These are phyloP conservation scores for Nitzschia sp. DNA, from an alignment of 108 stramenopile genomes.

Conservation along the genomic window DNA sequence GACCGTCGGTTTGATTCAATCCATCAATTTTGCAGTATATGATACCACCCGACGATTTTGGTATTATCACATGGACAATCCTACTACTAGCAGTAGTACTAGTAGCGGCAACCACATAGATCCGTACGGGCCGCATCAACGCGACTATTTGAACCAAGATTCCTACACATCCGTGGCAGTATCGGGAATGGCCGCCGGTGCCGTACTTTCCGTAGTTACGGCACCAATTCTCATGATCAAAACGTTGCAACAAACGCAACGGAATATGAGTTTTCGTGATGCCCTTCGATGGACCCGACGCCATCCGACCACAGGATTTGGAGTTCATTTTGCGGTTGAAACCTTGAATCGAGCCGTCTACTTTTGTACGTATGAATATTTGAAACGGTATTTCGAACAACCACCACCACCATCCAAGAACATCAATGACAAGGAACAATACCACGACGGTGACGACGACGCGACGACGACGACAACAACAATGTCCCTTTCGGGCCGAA, in stretches of 20 bases:
- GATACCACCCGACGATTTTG: not conserved
- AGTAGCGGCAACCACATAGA: too few relatives aligned
- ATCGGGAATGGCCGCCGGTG: not conserved
- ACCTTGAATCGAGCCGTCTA: conserved; percentile 2
- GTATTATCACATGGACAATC: not conserved
- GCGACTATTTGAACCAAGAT: not conserved
- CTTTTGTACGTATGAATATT: conserved; percentile 2
- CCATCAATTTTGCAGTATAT: not conserved
- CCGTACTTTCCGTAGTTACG: not conserved
- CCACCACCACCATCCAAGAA: too few relatives aligned
- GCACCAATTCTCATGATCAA: not conserved
- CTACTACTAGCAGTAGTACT: too few relatives aligned
- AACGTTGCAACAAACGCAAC: not conserved
- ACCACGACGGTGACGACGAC: too few relatives aligned
- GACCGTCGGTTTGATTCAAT: not conserved
- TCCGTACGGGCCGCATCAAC: not conserved
- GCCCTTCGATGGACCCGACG: not conserved
- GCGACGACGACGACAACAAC: too few relatives aligned
- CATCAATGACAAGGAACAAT: too few relatives aligned
- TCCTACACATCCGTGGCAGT: not conserved
- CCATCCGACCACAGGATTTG: conserved; percentile 1
- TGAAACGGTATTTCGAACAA: conserved; percentile 2
- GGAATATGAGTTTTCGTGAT: not conserved
- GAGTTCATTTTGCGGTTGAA: conserved; percentile 4
- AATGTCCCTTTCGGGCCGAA: not conserved